phyloP scores from a whole-genome alignment of 2,329 filamentous ascomycete genomes.

The Aulographum hederae region DNA sequence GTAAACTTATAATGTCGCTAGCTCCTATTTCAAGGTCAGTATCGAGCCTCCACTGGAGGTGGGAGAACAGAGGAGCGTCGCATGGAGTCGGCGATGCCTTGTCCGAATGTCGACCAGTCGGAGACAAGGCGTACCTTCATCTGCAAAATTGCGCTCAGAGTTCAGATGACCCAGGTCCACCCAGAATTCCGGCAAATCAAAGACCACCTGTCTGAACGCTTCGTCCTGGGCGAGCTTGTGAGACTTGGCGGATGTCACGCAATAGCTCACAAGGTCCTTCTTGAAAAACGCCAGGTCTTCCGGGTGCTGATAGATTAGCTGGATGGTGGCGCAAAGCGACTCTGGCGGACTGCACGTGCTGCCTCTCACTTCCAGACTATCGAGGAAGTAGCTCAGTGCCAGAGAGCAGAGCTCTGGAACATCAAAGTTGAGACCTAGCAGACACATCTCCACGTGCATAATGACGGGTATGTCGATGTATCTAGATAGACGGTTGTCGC shows the following conservation, averaged over 20 bases:
- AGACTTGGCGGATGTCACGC: constrained; percentile 18
- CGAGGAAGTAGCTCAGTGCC: constrained; percentile 20
- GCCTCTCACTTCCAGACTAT: constrained; percentile 20
- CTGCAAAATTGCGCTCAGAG: constrained; percentile 18
- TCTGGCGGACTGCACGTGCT: constrained; percentile 17
- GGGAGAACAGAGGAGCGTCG: too few relatives aligned
- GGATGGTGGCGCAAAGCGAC: constrained; percentile 21
- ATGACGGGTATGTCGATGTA: constrained; percentile 16
- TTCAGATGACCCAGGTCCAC: constrained; percentile 21
- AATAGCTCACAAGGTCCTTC: constrained; percentile 24
- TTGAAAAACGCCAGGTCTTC: constrained; percentile 13
- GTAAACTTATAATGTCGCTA: too few relatives aligned
- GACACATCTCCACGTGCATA: constrained; percentile 23
- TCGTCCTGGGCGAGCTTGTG: constrained; percentile 17
- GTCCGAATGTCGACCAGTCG: too few relatives aligned
- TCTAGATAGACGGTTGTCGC: constrained; percentile 8
- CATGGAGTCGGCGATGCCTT: too few relatives aligned
- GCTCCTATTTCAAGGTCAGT: too few relatives aligned
- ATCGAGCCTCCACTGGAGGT: too few relatives aligned
- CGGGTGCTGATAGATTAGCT: constrained; percentile 16
- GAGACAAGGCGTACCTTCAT: constrained; percentile 19
- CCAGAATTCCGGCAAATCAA: constrained; percentile 19
- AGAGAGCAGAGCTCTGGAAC: constrained; percentile 18
- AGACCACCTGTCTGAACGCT: constrained; percentile 19
- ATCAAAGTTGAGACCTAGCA: constrained; percentile 21